Evolutionary conservation across 2,329 filamentous ascomycete genomes (phyloP), one percentile per base, ranked within the genome.

Genomic region (Lachnellula cervina): DNA sequence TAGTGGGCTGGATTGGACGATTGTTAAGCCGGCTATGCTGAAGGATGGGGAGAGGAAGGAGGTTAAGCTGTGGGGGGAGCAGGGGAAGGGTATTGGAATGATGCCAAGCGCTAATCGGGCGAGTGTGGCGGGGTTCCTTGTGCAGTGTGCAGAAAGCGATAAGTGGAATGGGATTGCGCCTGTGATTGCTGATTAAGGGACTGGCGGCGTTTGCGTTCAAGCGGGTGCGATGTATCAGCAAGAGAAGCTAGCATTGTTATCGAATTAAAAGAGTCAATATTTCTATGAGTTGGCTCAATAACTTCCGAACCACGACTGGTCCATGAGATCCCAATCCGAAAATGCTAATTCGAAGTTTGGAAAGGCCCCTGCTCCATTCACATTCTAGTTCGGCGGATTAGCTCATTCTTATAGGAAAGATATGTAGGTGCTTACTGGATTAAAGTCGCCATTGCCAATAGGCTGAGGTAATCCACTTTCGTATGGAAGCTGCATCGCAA

Each of bases 141-240:
- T 80, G 4, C 69, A 74, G 53, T 75, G 72, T 2, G 71, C 70
- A 0, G 75, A 75, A 64, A 70, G 60, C 38, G 59, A 62, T 3
- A 65, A 71, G 7, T 80, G 74, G 72, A 70, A 77, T 61, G 66
- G 72, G 7, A 71, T 53, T 38, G 70, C 76, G 1, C 77, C 78
- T 4, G 76, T 80, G 2, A 72, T 81, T 53, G 70, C 73, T 14
- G 77, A 78, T 57, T 74, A 61, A 64, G 7, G 17, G 14, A 17
- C 3, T 32, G 37, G n/a, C 14, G 37, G 37, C 14, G 19, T 21
- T 23, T 13, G 11, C 14, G 25, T 32, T 34, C 23, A 40, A 21
- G n/a, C 21, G 13, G 47, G 16, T 21, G 34, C 4, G 9, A 21
- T 23, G 32, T 38, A 35, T 40, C n/a, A 49, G 37, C 28, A 35